These are phyloP conservation scores for Nicotiana obtusifolia DNA, from an alignment of 257 asterid genomes.

Conservation along the genomic window DNA sequence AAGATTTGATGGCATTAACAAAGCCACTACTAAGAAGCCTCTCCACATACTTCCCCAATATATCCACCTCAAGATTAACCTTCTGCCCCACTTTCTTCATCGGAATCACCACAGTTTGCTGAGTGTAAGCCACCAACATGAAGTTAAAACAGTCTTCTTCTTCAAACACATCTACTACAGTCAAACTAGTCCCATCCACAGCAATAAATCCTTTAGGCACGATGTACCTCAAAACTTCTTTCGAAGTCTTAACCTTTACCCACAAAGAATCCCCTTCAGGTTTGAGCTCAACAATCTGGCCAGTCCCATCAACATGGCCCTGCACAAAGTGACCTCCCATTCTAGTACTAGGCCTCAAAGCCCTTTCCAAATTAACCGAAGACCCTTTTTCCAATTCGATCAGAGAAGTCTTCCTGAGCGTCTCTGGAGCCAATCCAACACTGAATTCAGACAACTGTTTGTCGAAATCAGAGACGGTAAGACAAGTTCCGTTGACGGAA, in stretches of 20 bases:
- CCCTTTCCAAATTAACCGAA: conserved; percentile 79
- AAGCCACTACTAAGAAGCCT: conserved; percentile 64
- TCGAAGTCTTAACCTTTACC: conserved; percentile 58
- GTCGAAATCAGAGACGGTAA: conserved; percentile 66
- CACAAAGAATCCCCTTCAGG: conserved; percentile 79
- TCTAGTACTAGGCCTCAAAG: conserved; percentile 62
- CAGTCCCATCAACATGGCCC: conserved; percentile 90
- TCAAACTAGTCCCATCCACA: conserved; percentile 85
- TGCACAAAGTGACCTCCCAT: conserved; percentile 97
- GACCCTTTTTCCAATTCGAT: conserved; percentile 55
- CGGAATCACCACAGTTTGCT: conserved; percentile 65
- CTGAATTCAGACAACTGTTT: conserved; percentile 40
- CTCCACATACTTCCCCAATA: conserved; percentile 86
- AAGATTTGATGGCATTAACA: conserved; percentile 36
- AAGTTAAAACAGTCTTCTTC: conserved; percentile 61
- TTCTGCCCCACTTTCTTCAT: conserved; percentile 71
- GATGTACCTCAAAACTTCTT: conserved; percentile 60
- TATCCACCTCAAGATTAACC: conserved; percentile 90
- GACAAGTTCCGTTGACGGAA: conserved; percentile 80
- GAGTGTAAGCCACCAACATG: conserved; percentile 78
- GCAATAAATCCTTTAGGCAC: conserved; percentile 85
- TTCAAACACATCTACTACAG: conserved; percentile 80
- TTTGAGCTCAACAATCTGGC: conserved; percentile 47
- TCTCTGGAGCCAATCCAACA: conserved; percentile 77
- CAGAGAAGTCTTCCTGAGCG: conserved; percentile 63